These are phyloP conservation scores for Flaveria floridana DNA, from an alignment of 140 eudicot genomes.

Conservation along the genomic window DNA sequence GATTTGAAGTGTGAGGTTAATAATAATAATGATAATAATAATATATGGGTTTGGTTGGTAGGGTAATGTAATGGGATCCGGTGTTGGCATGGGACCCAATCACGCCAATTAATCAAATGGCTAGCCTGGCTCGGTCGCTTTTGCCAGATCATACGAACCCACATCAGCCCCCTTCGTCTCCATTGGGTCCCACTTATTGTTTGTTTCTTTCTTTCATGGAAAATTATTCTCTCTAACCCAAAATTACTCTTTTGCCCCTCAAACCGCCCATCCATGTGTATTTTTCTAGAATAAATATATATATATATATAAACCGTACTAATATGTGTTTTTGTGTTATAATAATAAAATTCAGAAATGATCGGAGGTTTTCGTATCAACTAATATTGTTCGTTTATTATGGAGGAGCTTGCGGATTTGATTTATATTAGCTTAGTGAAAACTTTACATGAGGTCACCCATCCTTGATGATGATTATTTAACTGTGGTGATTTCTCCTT, in stretches of 20 bases:
- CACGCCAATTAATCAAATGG: constrained; percentile 43
- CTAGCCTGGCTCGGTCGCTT: constrained; percentile 43
- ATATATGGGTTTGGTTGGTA: constrained; percentile 33
- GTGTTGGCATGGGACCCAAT: constrained; percentile 40
- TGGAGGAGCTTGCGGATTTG: too few species aligned
- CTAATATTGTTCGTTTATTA: too few species aligned
- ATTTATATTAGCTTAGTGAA: too few species aligned
- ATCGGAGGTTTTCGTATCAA: too few species aligned
- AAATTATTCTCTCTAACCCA: not conserved
- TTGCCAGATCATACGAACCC: constrained; percentile 41
- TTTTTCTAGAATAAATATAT: not conserved
- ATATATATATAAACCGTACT: not conserved
- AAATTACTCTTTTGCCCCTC: constrained; percentile 20
- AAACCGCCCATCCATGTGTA: not conserved
- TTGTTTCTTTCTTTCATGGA: constrained; percentile 24
- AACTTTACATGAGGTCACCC: too few species aligned
- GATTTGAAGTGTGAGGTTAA: not conserved
- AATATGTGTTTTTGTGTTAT: too few species aligned
- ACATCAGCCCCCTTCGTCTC: constrained; percentile 9
- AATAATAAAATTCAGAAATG: too few species aligned
- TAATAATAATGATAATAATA: not conserved
- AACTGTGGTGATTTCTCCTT: too few species aligned
- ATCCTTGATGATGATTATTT: too few species aligned
- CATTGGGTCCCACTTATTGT: constrained; percentile 14
- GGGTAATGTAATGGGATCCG: constrained; percentile 28